Conservation (phyloP, 1,139 yeast species). For the Scheffersomyces quercinus region DNA sequence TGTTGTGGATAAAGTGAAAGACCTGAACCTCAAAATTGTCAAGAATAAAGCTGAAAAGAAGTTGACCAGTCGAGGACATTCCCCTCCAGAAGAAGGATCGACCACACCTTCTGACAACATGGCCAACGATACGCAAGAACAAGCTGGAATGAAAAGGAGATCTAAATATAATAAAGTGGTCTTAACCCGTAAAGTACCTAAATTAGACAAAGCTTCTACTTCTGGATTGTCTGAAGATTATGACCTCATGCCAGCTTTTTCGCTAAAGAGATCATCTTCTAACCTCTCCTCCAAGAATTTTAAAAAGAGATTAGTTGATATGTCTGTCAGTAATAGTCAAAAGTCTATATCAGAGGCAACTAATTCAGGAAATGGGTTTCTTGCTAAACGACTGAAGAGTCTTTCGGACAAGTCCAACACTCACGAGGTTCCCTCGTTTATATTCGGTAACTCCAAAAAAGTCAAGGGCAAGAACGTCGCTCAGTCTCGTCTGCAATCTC, state of each 20-base stretch:
- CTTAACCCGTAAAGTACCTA: constrained; percentile 17
- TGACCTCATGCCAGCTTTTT: constrained; percentile 30
- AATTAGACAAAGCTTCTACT: constrained; percentile 15
- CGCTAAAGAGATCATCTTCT: constrained; percentile 44
- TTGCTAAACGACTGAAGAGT: constrained; percentile 9
- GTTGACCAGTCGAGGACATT: not conserved
- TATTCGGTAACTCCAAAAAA: constrained; percentile 31
- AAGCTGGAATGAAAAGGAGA: not conserved
- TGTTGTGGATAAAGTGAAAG: constrained; percentile 51
- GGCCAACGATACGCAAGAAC: constrained; percentile 2
- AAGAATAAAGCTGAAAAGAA: constrained; percentile 2
- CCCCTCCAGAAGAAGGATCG: not conserved
- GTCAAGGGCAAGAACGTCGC: constrained; percentile 10
- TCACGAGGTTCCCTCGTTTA: constrained; percentile 13
- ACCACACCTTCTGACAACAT: not conserved
- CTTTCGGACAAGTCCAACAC: constrained; percentile 8
- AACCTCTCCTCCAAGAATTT: constrained; percentile 43
- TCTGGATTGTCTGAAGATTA: constrained; percentile 13
- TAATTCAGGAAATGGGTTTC: constrained; percentile 1
- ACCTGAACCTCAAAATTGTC: constrained; percentile 39
- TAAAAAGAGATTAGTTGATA: constrained; percentile 50
- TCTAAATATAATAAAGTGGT: constrained; percentile 21
- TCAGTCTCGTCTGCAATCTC: not conserved
- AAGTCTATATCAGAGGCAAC: constrained; percentile 5
- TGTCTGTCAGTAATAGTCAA: constrained; percentile 21